Evolutionary conservation across 148 eudicot species (phyloP), one percentile per base, ranked within the genome.

Genomic region (Camellia japonica): DNA sequence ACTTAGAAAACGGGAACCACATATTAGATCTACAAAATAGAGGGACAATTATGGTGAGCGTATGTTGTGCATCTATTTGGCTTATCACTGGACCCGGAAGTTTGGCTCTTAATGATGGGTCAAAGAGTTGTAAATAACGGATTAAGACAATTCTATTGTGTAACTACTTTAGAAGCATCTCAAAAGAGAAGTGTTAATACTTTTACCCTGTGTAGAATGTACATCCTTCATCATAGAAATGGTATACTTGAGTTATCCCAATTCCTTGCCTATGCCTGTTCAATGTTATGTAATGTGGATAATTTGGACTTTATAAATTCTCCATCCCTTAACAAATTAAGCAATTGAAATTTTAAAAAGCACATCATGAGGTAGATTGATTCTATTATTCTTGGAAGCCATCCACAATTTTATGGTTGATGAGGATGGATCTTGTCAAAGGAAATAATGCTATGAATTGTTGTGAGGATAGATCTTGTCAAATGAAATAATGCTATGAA

Each of bases 401-500:
- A 38, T 4, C 14, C 43, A 71, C n/a, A 23, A 13, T 23, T 73
- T 1, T 30, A 30, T 30, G 38, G 38, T 30, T 30, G 38, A 30
- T 30, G 38, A 30, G 11, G 43, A 23, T 73, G 4, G 47, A 6
- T 56, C 55, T 15, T 55, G 4, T 73, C 18, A 71, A 60, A 20
- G 76, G 38, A 73, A 46, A 73, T 15, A 11, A 59, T 73, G 63
- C 46, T 55, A 73, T 3, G 74, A 62, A 51, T 20, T 30, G 60
- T 73, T 30, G 44, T 73, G 76, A 41, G 52, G 43, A 23, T 73
- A 14, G 47, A 6, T 56, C 38, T 15, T 55, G 4, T 73, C 18
- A 71, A 60, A 20, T 62, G 38, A 73, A 46, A 73, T 15, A 19
- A 59, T 73, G 63, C 46, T 55, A 73, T 3, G 74, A 62, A 51